Conservation (phyloP, 495 filamentous ascomycete species). For the Talaromyces thailandensis region DNA sequence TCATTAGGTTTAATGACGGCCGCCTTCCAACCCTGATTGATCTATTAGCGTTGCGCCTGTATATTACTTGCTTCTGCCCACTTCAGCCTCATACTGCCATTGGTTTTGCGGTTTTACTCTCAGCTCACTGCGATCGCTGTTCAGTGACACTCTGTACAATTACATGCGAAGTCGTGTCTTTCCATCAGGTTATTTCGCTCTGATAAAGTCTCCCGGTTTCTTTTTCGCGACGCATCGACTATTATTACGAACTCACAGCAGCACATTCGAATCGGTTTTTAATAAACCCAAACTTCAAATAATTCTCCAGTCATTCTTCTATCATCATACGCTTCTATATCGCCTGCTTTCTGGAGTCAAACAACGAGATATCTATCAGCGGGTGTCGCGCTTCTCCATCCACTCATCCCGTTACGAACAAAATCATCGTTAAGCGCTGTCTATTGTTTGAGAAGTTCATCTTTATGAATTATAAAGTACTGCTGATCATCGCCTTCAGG, state of each 20-base stretch:
- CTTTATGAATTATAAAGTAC: slow-evolving; percentile 2
- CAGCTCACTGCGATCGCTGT: neutral
- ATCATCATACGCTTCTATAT: neutral
- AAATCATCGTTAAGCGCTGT: neutral
- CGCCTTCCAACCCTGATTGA: neutral
- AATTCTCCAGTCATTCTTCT: neutral
- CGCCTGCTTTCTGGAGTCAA: neutral
- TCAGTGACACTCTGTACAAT: neutral
- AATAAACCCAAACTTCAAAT: neutral
- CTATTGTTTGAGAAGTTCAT: neutral
- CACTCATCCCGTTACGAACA: neutral
- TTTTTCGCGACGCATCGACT: neutral
- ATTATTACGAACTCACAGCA: neutral
- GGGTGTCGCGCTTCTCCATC: neutral
- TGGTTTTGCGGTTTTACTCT: neutral
- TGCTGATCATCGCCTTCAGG: neutral
- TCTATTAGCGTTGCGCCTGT: slow-evolving; percentile 4
- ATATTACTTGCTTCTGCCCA: slow-evolving; percentile 7
- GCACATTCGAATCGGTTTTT: neutral
- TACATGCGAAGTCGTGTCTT: neutral
- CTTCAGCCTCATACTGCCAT: neutral
- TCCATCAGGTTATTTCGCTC: neutral
- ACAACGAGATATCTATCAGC: neutral
- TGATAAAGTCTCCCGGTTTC: neutral
- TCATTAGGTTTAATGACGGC: neutral